Evolutionary conservation across 768 basidiomycete genomes (phyloP).

Genomic region (Amanita polypyramis): DNA sequence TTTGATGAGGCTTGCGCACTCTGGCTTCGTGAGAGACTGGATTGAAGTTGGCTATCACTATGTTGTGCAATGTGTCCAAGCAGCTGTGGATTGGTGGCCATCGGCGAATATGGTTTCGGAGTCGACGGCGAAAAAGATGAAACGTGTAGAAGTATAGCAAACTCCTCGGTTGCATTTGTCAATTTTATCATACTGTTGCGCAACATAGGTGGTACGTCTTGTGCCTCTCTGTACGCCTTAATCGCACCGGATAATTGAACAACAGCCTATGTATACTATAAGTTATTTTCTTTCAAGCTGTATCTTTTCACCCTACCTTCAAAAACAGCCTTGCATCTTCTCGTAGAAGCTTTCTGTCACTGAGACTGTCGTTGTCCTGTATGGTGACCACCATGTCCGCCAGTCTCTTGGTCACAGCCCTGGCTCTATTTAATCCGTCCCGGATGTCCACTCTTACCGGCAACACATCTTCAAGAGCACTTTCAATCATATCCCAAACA

Average conservation of each 20-base stretch:
- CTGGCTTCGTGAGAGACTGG: slow-evolving; percentile 48
- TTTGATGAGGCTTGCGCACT: slow-evolving; percentile 38
- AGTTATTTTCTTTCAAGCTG: neutral
- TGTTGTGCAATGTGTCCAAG: slow-evolving; percentile 12
- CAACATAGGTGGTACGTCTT: slow-evolving; percentile 42
- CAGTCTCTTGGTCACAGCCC: slow-evolving; percentile 53
- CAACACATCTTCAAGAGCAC: slow-evolving; percentile 42
- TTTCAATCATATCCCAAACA: slow-evolving; percentile 77
- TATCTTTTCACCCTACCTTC: slow-evolving; percentile 41
- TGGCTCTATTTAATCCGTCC: slow-evolving; percentile 50
- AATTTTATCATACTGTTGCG: slow-evolving; percentile 66
- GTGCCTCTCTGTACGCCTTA: slow-evolving; percentile 52
- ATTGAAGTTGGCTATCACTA: slow-evolving; percentile 41
- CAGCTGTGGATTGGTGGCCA: slow-evolving; percentile 21
- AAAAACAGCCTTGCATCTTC: slow-evolving; percentile 76
- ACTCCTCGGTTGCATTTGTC: slow-evolving; percentile 78
- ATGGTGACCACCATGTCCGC: slow-evolving; percentile 46
- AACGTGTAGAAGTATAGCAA: slow-evolving; percentile 77
- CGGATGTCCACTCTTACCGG: slow-evolving; percentile 32
- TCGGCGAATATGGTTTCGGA: slow-evolving; percentile 48
- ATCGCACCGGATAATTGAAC: slow-evolving; percentile 67
- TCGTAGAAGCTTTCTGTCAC: slow-evolving; percentile 52
- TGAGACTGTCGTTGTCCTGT: slow-evolving; percentile 41
- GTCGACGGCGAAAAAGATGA: slow-evolving; percentile 66
- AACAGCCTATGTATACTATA: slow-evolving; percentile 40